Percentiles rank a stretch among this genome's conserved stretches.
phyloP scores from a whole-genome alignment of 148 eudicot genomes.

The Vaccinium corymbosum region DNA sequence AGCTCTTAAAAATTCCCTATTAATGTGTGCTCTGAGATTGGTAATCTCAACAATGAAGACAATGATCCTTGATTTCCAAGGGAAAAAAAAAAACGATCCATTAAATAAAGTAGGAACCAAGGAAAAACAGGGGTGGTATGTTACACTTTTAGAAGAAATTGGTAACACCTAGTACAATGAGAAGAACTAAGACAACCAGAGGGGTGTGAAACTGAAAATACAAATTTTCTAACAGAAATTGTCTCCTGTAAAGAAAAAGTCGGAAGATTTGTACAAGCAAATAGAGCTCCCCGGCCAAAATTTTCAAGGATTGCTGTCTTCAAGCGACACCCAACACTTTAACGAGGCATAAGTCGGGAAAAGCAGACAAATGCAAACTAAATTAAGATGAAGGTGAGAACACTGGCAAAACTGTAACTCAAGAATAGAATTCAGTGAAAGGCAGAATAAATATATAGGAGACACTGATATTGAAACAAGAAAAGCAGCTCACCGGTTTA shows the following conservation, averaged over 20 bases:
- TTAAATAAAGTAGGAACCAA: neutral
- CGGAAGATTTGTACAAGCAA: neutral
- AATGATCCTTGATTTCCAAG: neutral
- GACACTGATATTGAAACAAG: constrained; percentile 3
- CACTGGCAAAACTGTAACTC: neutral
- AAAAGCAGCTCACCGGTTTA: constrained; percentile 20
- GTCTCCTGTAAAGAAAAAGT: neutral
- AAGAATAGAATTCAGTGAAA: neutral
- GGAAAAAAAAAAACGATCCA: neutral
- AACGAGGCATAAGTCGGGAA: neutral
- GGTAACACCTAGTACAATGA: neutral
- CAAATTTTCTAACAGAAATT: neutral
- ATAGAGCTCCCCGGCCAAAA: neutral
- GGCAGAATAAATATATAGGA: neutral
- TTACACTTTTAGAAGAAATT: neutral
- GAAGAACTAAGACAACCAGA: neutral
- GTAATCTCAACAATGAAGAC: neutral
- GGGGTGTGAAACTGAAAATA: neutral
- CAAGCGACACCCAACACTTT: neutral
- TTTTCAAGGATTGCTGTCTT: neutral
- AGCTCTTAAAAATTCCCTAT: neutral
- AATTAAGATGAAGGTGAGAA: neutral
- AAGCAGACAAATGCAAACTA: neutral
- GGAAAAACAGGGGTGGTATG: neutral
- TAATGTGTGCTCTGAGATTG: neutral